A percentile compares a stretch with the other conserved stretches of the same genome.
Evolutionary conservation across 257 asterid species (phyloP).

Genomic region (Petrea volubilis): DNA sequence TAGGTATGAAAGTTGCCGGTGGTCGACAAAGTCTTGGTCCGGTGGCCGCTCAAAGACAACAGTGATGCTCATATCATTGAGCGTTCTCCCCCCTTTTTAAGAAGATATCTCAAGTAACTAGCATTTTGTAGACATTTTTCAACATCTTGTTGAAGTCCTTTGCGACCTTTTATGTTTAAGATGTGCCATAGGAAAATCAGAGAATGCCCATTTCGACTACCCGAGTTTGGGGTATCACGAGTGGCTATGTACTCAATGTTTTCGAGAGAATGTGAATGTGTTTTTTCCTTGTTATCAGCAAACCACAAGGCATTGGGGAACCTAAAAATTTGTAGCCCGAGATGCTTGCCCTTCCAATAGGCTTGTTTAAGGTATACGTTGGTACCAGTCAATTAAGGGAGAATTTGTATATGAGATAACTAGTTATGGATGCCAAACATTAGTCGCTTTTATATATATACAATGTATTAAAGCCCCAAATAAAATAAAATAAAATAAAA

Average conservation of each 20-base stretch:
- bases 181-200: slow-evolving; percentile 58
- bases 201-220: slow-evolving; percentile 61
- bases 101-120: slow-evolving; percentile 50
- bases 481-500: too few relatives aligned
- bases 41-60: slow-evolving; percentile 61
- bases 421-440: too few relatives aligned
- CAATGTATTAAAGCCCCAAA: too few relatives aligned
- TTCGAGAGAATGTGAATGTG: slow-evolving; percentile 40
- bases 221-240: slow-evolving; percentile 53
- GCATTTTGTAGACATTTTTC: slow-evolving; percentile 52
- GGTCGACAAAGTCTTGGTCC: slow-evolving; percentile 44
- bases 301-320: slow-evolving; percentile 62
- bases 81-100: slow-evolving; percentile 47
- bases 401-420: too few relatives aligned
- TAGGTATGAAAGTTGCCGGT: slow-evolving; percentile 60
- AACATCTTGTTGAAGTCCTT: slow-evolving; percentile 51
- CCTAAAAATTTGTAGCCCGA: slow-evolving; percentile 60
- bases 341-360: slow-evolving; percentile 58
- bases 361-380: slow-evolving; percentile 49
- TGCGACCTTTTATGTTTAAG: slow-evolving; percentile 49
- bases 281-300: slow-evolving; percentile 43
- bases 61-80: slow-evolving; percentile 52
- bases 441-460: too few relatives aligned
- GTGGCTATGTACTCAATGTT: slow-evolving; percentile 58
- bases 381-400: slow-evolving; percentile 3